Base-by-base conservation (phyloP, 2,329 filamentous ascomycete species). In the Cordyceps javanica region DNA sequence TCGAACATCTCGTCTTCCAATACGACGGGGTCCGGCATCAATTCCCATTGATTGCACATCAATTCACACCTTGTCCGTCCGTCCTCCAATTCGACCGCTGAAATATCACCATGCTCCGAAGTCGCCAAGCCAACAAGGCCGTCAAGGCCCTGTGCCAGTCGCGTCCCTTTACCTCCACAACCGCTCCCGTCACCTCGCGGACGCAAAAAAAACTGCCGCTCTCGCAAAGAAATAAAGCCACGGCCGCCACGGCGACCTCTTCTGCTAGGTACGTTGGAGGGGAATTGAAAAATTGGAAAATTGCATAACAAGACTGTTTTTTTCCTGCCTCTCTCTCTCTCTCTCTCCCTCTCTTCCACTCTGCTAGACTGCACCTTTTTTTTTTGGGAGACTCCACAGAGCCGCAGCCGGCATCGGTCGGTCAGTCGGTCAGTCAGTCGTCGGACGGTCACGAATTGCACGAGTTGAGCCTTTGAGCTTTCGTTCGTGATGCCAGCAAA, bases 101-200 rank as follows among this genome's bases (percentile, higher is more conserved):
- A n/a, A n/a, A n/a, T n/a, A n/a, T n/a, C n/a, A 69, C 65, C 62
- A 82, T 82, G 79, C 75, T 81, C 65, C 78, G 77, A 65, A 73
- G 69, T 64, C 73, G 77, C 66, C 75, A 76, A 65, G 74, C 77
- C 60, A 67, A 70, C 65, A 74, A 71, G 70, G 78, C 78, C 73
- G 63, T 78, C 62, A 75, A 70, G 71, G 73, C 73, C 66, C 54
- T 78, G 65, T 62, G 70, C 55, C 73, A 72, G 64, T 63, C 70
- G 34, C 71, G 76, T 55, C 62, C 68, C 44, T 72, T 80, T 61
- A 73, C 74, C 56, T 70, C 71, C n/a, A 69, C 76, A 26, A 66
- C 73, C 26, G 65, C 69, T 39, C 66, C 68, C 16, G 65, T 72
- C 9, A 69, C 71, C 45, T 59, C 75, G 45, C 66, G 71, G 49